Base-by-base conservation (phyloP, 2,329 filamentous ascomycete species). In the Penicillium sp. region DNA sequence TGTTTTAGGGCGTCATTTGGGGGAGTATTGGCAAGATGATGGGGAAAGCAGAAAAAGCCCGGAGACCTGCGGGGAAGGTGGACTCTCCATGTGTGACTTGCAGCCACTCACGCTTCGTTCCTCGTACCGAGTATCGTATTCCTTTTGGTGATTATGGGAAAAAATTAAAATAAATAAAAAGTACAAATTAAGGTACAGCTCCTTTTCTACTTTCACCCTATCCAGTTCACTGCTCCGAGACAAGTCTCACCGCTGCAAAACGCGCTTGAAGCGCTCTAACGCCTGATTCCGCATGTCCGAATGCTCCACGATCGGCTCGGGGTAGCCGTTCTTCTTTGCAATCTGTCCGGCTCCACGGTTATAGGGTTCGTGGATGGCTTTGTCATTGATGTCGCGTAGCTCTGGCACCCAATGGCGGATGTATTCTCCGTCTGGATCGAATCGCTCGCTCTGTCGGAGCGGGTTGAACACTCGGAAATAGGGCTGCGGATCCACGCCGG, bases 401-500 rank as follows among this genome's bases (percentile, higher is more conserved):
- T 96, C 91, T 0, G 85, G 85, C 8, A 96, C 78, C 90, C 90
- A 96, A 53, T 83, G 83, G 33, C 88, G 80, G 50, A 96, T 95
- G 67, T 92, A 96, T 14, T 84, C 82, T 0, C 90, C 92, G 0
- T 87, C 77, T 0, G 81, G 76, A 66, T 96, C 91, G 62, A 95
- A 95, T 71, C 88, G 92, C 77, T 94, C 89, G 61, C 87, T 90
- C 75, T 96, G 91, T 16, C 89, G 73, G 40, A 90, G 68, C 0
- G 91, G 91, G 63, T 95, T 96, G 73, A 96, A 96, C 46, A 96
- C 88, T 6, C 90, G 81, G 57, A 96, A 96, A 67, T 95, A 96
- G 0, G 91, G 90, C 70, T 95, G 89, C 1, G 90, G 88, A 69
- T 95, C 90, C 6, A 91, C 88, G 1, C 89, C 88, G 0, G 85